A percentile compares a stretch with the other conserved stretches of the same genome.
phyloP scores from a whole-genome alignment of 805 yeast species.

The Yamadazyma insecticola region DNA sequence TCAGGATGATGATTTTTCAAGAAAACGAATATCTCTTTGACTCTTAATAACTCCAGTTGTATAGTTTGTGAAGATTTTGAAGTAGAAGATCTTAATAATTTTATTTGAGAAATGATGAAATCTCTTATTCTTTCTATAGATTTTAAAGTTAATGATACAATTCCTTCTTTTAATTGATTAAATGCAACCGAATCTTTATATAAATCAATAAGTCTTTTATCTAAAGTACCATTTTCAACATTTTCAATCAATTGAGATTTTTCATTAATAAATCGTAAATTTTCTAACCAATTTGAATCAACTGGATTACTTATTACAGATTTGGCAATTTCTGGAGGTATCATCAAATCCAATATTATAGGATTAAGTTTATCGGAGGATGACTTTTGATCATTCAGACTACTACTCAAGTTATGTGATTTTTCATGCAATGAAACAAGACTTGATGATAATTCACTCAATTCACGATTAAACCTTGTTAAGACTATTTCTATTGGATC shows the following conservation, averaged over 20 bases:
- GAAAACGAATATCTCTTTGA: constrained; percentile 59
- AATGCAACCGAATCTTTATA: constrained; percentile 18
- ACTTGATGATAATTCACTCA: constrained; percentile 26
- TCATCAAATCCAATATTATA: constrained; percentile 65
- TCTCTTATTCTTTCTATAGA: constrained; percentile 75
- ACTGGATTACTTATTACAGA: constrained; percentile 57
- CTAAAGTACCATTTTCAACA: constrained; percentile 8
- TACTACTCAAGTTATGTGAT: constrained; percentile 25
- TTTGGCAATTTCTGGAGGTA: constrained; percentile 67
- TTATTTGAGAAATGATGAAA: constrained; percentile 60
- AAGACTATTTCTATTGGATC: constrained; percentile 53
- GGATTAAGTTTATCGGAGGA: constrained; percentile 55
- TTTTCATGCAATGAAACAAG: constrained; percentile 30
- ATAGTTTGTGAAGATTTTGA: constrained; percentile 64
- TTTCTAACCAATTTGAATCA: constrained; percentile 60
- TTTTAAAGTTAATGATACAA: constrained; percentile 53
- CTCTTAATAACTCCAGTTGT: constrained; percentile 60
- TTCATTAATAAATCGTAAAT: constrained; percentile 53
- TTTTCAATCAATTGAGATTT: constrained; percentile 48
- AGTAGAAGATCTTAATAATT: constrained; percentile 51
- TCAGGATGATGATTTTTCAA: constrained; percentile 50
- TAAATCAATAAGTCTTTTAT: constrained; percentile 3
- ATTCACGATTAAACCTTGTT: constrained; percentile 51
- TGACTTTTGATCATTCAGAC: constrained; percentile 21
- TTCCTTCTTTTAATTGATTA: constrained; percentile 25